phyloP scores from a whole-genome alignment of 2,329 filamentous ascomycete species.

The Chrysosphaeria jannelii region DNA sequence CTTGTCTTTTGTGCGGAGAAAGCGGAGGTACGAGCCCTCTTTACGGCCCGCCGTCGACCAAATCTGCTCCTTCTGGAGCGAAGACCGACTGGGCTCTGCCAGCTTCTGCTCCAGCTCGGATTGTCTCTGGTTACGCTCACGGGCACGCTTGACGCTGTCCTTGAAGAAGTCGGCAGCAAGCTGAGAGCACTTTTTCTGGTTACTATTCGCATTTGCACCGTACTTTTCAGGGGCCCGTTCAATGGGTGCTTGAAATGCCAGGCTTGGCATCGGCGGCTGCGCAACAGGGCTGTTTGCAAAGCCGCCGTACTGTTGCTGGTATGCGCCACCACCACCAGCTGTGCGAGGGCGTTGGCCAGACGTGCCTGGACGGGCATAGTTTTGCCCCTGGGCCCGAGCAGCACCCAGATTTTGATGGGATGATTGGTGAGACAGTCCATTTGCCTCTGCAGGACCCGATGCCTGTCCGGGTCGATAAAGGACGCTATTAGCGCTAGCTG shows the following conservation, averaged over 20 bases:
- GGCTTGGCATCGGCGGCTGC: slow-evolving; percentile 20
- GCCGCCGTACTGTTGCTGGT: slow-evolving; percentile 25
- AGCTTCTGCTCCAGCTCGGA: slow-evolving; percentile 76
- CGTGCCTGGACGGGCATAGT: slow-evolving; percentile 34
- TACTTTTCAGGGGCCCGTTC: slow-evolving; percentile 70
- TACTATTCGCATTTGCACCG: slow-evolving; percentile 30
- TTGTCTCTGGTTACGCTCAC: slow-evolving; percentile 87
- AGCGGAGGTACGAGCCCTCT: slow-evolving; percentile 77
- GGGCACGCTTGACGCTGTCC: slow-evolving; percentile 85
- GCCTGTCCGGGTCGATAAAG: slow-evolving; percentile 21
- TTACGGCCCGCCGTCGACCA: slow-evolving; percentile 62
- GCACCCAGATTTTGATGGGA: slow-evolving; percentile 80
- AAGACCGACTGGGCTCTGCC: slow-evolving; percentile 41
- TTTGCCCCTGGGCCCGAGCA: slow-evolving; percentile 33
- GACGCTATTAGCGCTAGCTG: slow-evolving; percentile 5
- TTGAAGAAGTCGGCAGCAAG: slow-evolving; percentile 83
- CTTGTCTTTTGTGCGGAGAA: slow-evolving; percentile 75
- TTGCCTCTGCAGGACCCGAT: slow-evolving; percentile 36
- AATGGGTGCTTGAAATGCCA: slow-evolving; percentile 49
- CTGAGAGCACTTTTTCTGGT: slow-evolving; percentile 39
- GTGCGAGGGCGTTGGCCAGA: slow-evolving; percentile 57
- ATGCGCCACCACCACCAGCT: slow-evolving; percentile 38
- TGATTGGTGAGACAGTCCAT: slow-evolving; percentile 81
- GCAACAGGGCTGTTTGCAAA: not conserved
- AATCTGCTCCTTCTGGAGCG: slow-evolving; percentile 54